Evolutionary conservation across 768 basidiomycete genomes (phyloP).

Genomic region (Amanita thiersii): DNA sequence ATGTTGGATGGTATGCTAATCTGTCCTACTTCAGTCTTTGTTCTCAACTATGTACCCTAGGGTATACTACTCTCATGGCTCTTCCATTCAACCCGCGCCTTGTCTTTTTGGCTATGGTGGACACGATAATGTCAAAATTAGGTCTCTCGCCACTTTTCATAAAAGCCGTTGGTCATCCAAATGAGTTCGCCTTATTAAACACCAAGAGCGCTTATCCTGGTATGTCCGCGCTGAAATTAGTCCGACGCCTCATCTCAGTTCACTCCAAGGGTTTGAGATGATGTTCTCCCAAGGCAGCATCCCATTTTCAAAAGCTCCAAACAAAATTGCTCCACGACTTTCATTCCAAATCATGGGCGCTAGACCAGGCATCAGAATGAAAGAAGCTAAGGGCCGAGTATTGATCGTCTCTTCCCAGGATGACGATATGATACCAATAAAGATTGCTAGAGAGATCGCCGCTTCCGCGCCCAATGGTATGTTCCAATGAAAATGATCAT

Average conservation of each 20-base stretch:
- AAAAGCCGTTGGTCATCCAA: conserved; percentile 12
- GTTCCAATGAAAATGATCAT: too few species aligned
- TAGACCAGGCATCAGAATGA: conserved; percentile 12
- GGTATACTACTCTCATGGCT: conserved; percentile 10
- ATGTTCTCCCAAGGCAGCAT: conserved; percentile 13
- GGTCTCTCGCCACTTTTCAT: conserved; percentile 12
- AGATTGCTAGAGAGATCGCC: conserved; percentile 11
- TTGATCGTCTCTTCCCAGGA: conserved; percentile 14
- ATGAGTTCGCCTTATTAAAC: conserved; percentile 12
- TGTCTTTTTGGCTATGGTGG: conserved; percentile 13
- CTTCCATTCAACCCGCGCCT: conserved; percentile 10
- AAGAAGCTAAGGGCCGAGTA: conserved; percentile 12
- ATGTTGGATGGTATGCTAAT: conserved; percentile 15
- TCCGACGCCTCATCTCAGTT: conserved; percentile 1
- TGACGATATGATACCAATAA: conserved; percentile 15
- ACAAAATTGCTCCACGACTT: conserved; percentile 12
- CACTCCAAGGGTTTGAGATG: conserved; percentile 10
- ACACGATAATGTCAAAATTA: conserved; percentile 8
- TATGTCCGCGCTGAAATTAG: background rate
- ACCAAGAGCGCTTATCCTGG: conserved; percentile 7
- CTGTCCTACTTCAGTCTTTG: background rate
- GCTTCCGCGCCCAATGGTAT: conserved; percentile 12
- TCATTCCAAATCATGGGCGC: conserved; percentile 13
- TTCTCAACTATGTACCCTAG: conserved; percentile 1
- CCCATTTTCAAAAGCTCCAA: conserved; percentile 12